A percentile compares a stretch with the other conserved stretches of the same genome.
phyloP scores from a whole-genome alignment of 805 yeast genomes.

The Candida boleticola region DNA sequence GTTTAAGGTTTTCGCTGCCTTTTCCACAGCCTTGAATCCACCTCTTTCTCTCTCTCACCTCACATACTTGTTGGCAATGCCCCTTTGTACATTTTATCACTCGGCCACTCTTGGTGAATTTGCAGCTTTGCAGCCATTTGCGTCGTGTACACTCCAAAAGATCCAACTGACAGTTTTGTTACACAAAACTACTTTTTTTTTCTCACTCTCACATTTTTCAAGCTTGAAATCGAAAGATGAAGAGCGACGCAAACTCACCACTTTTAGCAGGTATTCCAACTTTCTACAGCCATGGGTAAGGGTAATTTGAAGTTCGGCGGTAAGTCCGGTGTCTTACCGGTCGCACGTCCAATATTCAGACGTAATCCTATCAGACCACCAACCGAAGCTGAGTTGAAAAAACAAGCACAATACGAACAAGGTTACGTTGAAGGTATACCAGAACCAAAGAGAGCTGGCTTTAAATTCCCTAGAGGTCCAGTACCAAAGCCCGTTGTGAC shows the following conservation, averaged over 20 bases:
- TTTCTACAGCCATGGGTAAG: constrained; percentile 55
- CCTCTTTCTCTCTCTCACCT: no score
- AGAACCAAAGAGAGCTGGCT: constrained; percentile 58
- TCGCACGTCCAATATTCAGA: constrained; percentile 71
- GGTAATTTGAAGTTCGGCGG: constrained; percentile 52
- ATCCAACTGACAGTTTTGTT: no score
- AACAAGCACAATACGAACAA: constrained; percentile 44
- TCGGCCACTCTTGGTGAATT: no score
- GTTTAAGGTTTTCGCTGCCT: no score
- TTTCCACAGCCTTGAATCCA: no score
- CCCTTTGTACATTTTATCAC: no score
- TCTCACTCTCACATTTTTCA: no score
- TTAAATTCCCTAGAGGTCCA: constrained; percentile 50
- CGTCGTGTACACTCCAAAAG: background rate
- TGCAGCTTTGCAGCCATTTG: background rate
- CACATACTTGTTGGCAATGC: no score
- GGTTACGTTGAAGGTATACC: constrained; percentile 74
- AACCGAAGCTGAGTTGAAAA: constrained; percentile 40
- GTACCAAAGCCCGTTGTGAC: constrained; percentile 52
- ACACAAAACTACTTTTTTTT: no score
- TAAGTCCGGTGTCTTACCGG: constrained; percentile 82
- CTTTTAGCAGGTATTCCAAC: no score
- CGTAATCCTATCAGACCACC: constrained; percentile 54
- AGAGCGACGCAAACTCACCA: no score
- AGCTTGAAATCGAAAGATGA: no score